Evolutionary conservation across 257 asterid genomes (phyloP), one percentile per base, ranked within the genome.

Genomic region (Lycium barbarum): DNA sequence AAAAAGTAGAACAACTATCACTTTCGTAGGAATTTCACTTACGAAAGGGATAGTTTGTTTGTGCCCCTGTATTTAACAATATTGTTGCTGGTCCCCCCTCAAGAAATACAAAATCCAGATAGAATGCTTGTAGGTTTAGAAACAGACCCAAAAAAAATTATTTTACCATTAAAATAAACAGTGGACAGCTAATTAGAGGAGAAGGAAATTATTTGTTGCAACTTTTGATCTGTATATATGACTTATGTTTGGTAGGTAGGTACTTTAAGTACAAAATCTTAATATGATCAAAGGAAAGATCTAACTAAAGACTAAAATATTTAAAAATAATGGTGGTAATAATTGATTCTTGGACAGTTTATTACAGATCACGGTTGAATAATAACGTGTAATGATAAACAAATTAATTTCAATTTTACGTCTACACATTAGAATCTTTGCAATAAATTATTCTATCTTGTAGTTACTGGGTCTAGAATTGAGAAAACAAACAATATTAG

Each of bases 31-130:
- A 78, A 78, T 53, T 78, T 53, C 9, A 26, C 49, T 26, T 14
- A 15, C 4, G 65, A 53, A 53, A 78, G 47, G 65, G 65, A 78
- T 78, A 1, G 33, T 35, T 53, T 53, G 43, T 78, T 78, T 78
- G 82, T 78, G 15, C 65, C 82, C 82, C 82, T 4, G 13, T 54
- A 78, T 22, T 22, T 53, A 13, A 78, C 22, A 78, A 78, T 53
- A 78, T 26, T 78, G 65, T 78, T 7, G 15, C 8, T 78, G 49
- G 47, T 51, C 82, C 82, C 82, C 80, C 65, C 49, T 33, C 0
- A 76, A 53, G 63, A 51, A 51, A 13, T 51, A 76, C 38, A 76
- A 76, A 7, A 26, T 26, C 51, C 15, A 15, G 22, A 51, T 22
- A 51, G 18, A 72, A 72, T 45, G 7, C 38, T 45, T 72, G 20